phyloP scores from a whole-genome alignment of 2,329 filamentous ascomycete species.

The Lasiodiplodia hormozganensis region DNA sequence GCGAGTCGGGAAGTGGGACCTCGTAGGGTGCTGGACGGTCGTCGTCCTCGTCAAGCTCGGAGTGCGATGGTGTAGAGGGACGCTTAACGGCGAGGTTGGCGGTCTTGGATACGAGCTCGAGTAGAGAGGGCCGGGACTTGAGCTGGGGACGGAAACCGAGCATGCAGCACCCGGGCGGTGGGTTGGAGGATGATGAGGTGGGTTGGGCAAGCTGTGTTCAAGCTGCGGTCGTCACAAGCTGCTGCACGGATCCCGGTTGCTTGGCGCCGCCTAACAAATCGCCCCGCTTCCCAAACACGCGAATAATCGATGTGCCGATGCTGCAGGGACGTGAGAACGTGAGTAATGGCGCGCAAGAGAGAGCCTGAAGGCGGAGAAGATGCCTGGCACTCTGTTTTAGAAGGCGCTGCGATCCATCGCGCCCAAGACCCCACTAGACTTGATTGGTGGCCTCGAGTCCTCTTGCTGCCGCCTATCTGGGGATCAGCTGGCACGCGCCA shows the following conservation, averaged over 20 bases:
- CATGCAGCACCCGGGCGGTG: constrained; percentile 48
- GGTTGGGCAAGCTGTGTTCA: constrained; percentile 27
- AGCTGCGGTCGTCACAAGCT: constrained; percentile 30
- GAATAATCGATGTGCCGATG: neutral
- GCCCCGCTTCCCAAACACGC: constrained; percentile 8
- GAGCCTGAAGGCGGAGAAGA: neutral
- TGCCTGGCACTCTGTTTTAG: neutral
- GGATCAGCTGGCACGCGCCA: constrained; percentile 19
- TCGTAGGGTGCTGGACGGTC: constrained; percentile 32
- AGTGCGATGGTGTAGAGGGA: constrained; percentile 20
- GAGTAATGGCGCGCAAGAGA: neutral
- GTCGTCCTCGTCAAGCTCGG: constrained; percentile 29
- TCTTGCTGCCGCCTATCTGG: constrained; percentile 6
- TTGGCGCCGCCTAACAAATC: constrained; percentile 26
- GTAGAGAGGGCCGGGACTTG: constrained; percentile 66
- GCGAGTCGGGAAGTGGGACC: constrained; percentile 39
- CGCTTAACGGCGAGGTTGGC: constrained; percentile 51
- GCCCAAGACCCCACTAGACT: constrained; percentile 5
- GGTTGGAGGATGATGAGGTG: constrained; percentile 26
- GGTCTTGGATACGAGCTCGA: constrained; percentile 65
- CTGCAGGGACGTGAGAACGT: neutral
- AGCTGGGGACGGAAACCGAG: constrained; percentile 66
- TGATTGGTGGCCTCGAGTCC: neutral
- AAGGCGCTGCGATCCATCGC: neutral
- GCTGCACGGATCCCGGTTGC: constrained; percentile 26